Evolutionary conservation across 2,329 filamentous ascomycete genomes (phyloP), one percentile per base, ranked within the genome.

Genomic region (Atkinsonella hypoxylon): DNA sequence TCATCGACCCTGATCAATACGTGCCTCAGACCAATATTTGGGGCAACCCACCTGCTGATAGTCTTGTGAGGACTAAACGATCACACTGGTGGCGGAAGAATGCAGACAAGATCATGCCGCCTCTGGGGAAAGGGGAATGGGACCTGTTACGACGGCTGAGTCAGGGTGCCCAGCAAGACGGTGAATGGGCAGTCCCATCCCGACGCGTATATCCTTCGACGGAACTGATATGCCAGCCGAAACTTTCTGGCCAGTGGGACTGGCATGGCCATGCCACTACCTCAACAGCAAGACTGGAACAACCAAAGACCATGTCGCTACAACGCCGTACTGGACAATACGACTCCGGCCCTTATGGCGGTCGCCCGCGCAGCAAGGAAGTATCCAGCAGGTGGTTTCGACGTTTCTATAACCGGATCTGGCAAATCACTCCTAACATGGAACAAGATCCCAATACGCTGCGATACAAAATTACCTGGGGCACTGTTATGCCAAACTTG

Each of bases 51-150:
- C 62, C 73, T 1, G 53, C 67, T 3, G 56, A 64, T 5, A 70
- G 62, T 42, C 58, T 73, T 1, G 57, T 64, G 8, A 65, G 68
- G n/a, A 68, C 67, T 10, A 75, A 74, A 53, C 58, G 66, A 45
- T 71, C 67, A 30, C 67, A 63, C 20, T 76, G 73, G 65, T 83
- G 77, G 74, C 70, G 63, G 38, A 51, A 51, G 4, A 58, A 68
- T 15, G 64, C 73, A 1, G 61, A 69, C 12, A 76, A 72, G 52
- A 54, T 80, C 7, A 64, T 78, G 57, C 76, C 78, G n/a, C 81
- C 81, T 0, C 52, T 83, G 15, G 69, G 70, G 7, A 64, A 61
- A 30, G 65, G 67, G 17, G 77, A 83, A 58, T 83, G 78, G 78
- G 69, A 81, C 13, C 59, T 71, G 13, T 62, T 83, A n/a, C 63